Base-by-base conservation (phyloP, 2,329 filamentous ascomycete genomes). In the Fusarium subtropicale region DNA sequence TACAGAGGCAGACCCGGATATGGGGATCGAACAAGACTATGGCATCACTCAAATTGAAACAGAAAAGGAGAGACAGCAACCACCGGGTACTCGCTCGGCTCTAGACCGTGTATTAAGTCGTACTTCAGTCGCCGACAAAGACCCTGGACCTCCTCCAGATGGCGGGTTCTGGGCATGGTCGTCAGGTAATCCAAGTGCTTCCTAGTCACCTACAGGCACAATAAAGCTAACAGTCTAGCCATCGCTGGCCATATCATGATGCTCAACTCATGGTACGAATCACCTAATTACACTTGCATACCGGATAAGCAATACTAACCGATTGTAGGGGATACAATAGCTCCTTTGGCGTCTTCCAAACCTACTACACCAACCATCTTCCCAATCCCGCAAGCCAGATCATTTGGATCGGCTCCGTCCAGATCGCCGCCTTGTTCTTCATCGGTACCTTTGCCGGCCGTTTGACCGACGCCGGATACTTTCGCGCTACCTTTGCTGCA, bases 401-500 rank as follows among this genome's bases (percentile, higher is more conserved):
- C 31, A 81, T 81, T 5, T 83, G 81, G 80, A 83, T 84, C 30
- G 82, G 82, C 7, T 81, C 79, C 16, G 74, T 83, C 2, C 82
- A 84, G 48, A 76, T 81, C 2, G 84, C 82, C 46, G 71, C 84
- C 8, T 75, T 83, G 1, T 77, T 84, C 30, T 77, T 79, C 10
- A 71, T 83, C 4, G 81, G 82, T 9, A 76, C 80, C 7, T 72
- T 81, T 36, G 80, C 81, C 0, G 83, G 83, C 2, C 79, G 81
- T 3, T 70, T 82, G 5, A 79, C 82, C 3, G 83, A 85, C 56
- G 82, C 79, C 1, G 83, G 83, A 1, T 75, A 81, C 38, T 84
- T 83, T 67, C 65, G 79, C 5, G 71, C 75, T 16, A 76, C 79
- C 3, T 80, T 84, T 30, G 58, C 78, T 4, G 70, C 74, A 8